Evolutionary conservation across 2,329 filamentous ascomycete genomes (phyloP).

Genomic region (Monosporascus sp.): DNA sequence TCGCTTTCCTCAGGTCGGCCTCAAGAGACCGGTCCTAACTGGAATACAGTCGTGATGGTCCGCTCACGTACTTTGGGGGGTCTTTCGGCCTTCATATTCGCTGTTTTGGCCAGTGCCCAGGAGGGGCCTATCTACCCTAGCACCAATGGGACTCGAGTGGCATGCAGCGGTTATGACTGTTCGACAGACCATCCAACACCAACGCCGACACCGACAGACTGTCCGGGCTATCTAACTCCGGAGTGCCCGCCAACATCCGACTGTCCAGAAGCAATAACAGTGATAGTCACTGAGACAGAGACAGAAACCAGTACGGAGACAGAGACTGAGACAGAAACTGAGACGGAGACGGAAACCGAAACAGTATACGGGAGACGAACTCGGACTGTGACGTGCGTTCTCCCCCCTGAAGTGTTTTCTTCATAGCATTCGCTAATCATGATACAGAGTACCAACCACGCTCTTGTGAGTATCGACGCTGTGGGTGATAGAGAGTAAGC

Average conservation of each 20-base stretch:
- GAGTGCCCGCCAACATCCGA: slow-evolving; percentile 2
- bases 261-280: slow-evolving; percentile 1
- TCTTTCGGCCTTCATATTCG: slow-evolving; percentile 16
- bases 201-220: too few relatives aligned
- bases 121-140: slow-evolving; percentile 9
- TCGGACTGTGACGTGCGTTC: slow-evolving; percentile 6
- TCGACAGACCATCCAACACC: too few relatives aligned
- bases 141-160: neutral
- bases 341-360: slow-evolving; percentile 16
- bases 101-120: slow-evolving; percentile 11
- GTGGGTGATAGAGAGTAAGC: slow-evolving; percentile 10
- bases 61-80: slow-evolving; percentile 11
- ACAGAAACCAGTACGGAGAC: slow-evolving; percentile 7
- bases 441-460: slow-evolving; percentile 14
- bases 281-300: slow-evolving; percentile 16
- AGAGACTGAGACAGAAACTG: slow-evolving; percentile 12
- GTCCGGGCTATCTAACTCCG: slow-evolving; percentile 2
- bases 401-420: neutral
- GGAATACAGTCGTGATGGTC: slow-evolving; percentile 18
- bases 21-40: neutral
- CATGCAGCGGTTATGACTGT: neutral
- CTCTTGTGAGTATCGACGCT: slow-evolving; percentile 8
- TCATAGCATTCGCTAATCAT: slow-evolving; percentile 5
- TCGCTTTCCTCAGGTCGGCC: neutral
- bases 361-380: slow-evolving; percentile 11